Conservation (phyloP, 2,329 filamentous ascomycete genomes). For the Penicillium griseofulvum region DNA sequence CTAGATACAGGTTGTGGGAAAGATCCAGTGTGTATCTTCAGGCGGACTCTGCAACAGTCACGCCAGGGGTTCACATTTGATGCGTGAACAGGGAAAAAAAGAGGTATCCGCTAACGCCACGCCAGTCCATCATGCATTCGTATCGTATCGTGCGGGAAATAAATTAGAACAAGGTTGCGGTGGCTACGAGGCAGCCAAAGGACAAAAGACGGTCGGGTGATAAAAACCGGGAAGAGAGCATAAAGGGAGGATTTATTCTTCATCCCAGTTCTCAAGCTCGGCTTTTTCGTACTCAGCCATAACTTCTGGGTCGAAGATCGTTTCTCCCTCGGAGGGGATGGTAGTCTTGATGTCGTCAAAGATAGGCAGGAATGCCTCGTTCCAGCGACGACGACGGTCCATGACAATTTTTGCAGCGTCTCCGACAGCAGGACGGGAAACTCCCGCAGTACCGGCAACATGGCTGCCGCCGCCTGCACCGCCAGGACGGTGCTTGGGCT, state of each 20-base stretch:
- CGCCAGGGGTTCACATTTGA: neutral
- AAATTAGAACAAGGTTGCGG: slow-evolving; percentile 1
- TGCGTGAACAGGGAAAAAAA: slow-evolving; percentile 4
- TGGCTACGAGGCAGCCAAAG: neutral
- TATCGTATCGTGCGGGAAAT: slow-evolving; percentile 13
- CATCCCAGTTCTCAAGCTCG: slow-evolving; percentile 79
- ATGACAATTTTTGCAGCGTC: slow-evolving; percentile 89
- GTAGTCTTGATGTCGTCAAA: slow-evolving; percentile 79
- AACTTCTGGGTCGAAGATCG: slow-evolving; percentile 69
- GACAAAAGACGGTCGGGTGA: neutral
- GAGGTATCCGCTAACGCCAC: slow-evolving; percentile 18
- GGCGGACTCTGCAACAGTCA: neutral
- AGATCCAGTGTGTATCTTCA: slow-evolving; percentile 1
- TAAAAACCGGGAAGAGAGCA: neutral
- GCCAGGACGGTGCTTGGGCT: slow-evolving; percentile 57
- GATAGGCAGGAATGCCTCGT: slow-evolving; percentile 83
- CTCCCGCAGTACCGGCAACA: slow-evolving; percentile 35
- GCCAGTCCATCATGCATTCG: slow-evolving; percentile 20
- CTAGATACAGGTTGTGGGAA: neutral
- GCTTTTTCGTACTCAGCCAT: slow-evolving; percentile 73
- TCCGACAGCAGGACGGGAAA: slow-evolving; percentile 66
- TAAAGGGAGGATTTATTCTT: slow-evolving; percentile 56
- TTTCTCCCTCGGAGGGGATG: slow-evolving; percentile 66
- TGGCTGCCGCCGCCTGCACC: slow-evolving; percentile 72
- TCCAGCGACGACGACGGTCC: slow-evolving; percentile 87